Percentiles rank a stretch among this genome's conserved stretches.
These are phyloP conservation scores for Bocquillonia castaneifolia DNA, from an alignment of 441 rosid genomes.

Conservation along the genomic window DNA sequence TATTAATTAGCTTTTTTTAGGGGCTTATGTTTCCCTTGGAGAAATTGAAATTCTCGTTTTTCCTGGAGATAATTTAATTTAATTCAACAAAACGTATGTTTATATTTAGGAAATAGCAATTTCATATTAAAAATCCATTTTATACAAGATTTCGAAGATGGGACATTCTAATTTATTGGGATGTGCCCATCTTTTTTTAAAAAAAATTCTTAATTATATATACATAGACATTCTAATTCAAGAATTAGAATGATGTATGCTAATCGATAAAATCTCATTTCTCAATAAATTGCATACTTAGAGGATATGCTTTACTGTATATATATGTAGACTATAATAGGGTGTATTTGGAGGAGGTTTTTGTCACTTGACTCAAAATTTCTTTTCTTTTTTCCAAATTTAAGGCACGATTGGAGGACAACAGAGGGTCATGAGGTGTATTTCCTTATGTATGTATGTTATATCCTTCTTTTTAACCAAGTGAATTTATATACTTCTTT, in stretches of 20 bases:
- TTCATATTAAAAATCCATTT: not conserved
- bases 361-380: slow-evolving; percentile 4
- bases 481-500: not conserved
- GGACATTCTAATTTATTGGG: slow-evolving; percentile 30
- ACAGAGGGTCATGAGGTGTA: slow-evolving; percentile 30
- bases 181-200: slow-evolving; percentile 13
- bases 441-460: not conserved
- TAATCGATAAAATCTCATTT: not conserved
- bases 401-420: slow-evolving; percentile 33
- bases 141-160: not conserved
- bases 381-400: slow-evolving; percentile 2
- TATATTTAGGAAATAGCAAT: slow-evolving; percentile 3
- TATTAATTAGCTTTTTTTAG: not conserved
- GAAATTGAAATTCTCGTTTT: slow-evolving; percentile 14
- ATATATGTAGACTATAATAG: not conserved
- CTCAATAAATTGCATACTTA: slow-evolving; percentile 1
- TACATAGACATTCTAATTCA: slow-evolving; percentile 12
- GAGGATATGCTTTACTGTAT: not conserved
- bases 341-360: not conserved
- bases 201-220: not conserved
- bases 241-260: not conserved
- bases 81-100: not conserved
- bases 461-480: not conserved
- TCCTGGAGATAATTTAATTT: not conserved
- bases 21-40: slow-evolving; percentile 7